Base-by-base conservation (phyloP, 2,329 filamentous ascomycete genomes). In the Dothiorella sarmentorum region DNA sequence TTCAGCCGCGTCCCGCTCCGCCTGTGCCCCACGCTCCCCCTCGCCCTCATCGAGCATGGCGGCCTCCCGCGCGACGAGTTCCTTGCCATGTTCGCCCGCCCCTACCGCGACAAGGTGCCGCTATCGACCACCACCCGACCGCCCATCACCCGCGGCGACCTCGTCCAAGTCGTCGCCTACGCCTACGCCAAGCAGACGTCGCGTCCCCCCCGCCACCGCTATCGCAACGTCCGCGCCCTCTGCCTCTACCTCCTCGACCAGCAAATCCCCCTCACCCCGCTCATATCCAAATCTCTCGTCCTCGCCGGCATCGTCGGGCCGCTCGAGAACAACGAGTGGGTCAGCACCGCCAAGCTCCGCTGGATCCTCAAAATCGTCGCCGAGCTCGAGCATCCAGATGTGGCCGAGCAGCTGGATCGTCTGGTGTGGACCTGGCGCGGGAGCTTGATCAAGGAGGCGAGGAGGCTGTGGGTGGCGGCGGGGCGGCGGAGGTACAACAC, bases 141-240 rank as follows among this genome's bases (percentile, higher is more conserved):
- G 4, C 29, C 1, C 15, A 3, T 7, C 7, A 38, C 38, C 38
- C 43, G 37, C 18, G 13, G 17, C 37, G 51, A 60, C 4, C 51
- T 60, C 31, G 22, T 60, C 33, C 51, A 60, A 20, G 24, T 49
- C 35, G 24, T 43, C 15, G 58, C 58, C 2, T 42, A 56, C 37
- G 58, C 40, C 33, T 56, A 37, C 27, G 51, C 58, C 24, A 27
- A 51, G 22, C 51, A 45, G 15, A 26, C 35, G 1, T 13, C 37
- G 1, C 38, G n/a, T 1, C 38, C 57, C 6, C 17, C 42, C 15
- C 58, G 51, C 42, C 18, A 35, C 7, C 51, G 51, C 15, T 56
- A 56, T 33, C 58, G 58, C 51, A 56, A 60, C 31, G 58, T 60
- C 51, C 51, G 49, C 33, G 42, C 18, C 42, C 56, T 40, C 58